Percentiles rank a stretch among this genome's conserved stretches.
Evolutionary conservation across 1,284 basidiomycete species (phyloP).

Genomic region (Sporisorium scitamineum): DNA sequence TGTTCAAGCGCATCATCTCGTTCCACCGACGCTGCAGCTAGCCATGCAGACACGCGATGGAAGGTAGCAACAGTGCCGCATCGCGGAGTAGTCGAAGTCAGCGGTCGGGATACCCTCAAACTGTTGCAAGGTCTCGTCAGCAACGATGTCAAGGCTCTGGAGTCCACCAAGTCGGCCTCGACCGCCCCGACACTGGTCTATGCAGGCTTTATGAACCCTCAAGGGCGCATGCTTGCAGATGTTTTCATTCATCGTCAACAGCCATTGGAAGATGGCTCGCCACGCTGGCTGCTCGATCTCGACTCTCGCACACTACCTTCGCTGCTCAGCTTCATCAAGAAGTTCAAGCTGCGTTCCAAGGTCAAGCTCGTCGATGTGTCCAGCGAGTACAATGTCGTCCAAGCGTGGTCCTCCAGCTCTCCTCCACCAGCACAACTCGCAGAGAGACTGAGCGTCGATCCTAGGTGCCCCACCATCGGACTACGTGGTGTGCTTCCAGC

Average conservation of each 20-base stretch:
- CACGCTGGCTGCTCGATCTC: constrained; percentile 80
- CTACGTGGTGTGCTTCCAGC: constrained; percentile 43
- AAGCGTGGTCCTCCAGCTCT: constrained; percentile 75
- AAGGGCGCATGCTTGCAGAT: constrained; percentile 92
- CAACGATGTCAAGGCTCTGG: constrained; percentile 72
- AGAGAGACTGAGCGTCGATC: constrained; percentile 33
- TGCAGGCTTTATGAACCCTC: constrained; percentile 84
- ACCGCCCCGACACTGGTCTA: constrained; percentile 72
- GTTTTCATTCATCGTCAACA: constrained; percentile 79
- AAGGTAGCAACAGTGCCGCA: constrained; percentile 39
- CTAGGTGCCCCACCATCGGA: constrained; percentile 55
- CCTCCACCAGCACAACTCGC: not conserved
- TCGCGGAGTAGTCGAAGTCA: constrained; percentile 76
- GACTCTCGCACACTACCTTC: constrained; percentile 73
- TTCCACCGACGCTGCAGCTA: constrained; percentile 1
- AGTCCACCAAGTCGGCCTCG: not conserved
- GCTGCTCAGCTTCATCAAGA: constrained; percentile 79
- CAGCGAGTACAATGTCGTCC: constrained; percentile 81
- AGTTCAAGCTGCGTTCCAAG: constrained; percentile 88
- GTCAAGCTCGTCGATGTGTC: constrained; percentile 82
- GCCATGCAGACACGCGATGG: constrained; percentile 3
- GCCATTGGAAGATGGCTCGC: constrained; percentile 17
- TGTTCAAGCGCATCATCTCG: not conserved
- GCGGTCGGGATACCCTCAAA: constrained; percentile 83
- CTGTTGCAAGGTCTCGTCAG: constrained; percentile 90